These are phyloP conservation scores for Tubosaeta sp. DNA, from an alignment of 768 basidiomycete species.

Conservation along the genomic window DNA sequence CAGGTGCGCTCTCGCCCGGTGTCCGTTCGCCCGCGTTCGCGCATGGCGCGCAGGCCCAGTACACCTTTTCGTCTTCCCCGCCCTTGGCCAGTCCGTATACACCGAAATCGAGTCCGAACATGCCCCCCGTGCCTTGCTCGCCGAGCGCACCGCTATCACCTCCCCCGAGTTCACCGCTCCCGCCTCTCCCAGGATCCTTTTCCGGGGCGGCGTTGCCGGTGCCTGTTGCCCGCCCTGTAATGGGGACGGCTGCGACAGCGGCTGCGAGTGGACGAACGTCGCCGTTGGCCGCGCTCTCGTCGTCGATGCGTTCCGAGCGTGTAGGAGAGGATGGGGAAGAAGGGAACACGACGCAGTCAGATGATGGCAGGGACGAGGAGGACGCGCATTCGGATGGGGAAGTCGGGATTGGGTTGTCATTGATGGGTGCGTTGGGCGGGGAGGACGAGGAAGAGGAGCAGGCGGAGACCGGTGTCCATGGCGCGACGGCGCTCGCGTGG, in stretches of 20 bases:
- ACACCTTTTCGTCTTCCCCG: conserved; percentile 12
- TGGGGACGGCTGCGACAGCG: conserved; percentile 6
- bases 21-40: conserved; percentile 21
- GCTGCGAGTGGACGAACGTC: conserved; percentile 17
- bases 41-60: conserved; percentile 8
- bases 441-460: conserved; percentile 20
- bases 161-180: conserved; percentile 20
- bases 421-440: conserved; percentile 49
- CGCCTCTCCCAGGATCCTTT: conserved; percentile 15
- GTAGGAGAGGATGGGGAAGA: conserved; percentile 2
- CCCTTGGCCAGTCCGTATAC: conserved; percentile 1
- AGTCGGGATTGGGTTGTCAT: conserved; percentile 63
- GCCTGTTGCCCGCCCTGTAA: not conserved
- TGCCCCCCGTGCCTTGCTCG: conserved; percentile 1
- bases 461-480: conserved; percentile 1
- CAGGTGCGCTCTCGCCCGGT: conserved; percentile 18
- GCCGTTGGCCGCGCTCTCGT: conserved; percentile 10
- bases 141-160: conserved; percentile 16
- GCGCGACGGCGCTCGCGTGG: conserved; percentile 22
- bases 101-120: not conserved
- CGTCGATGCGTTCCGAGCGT: conserved; percentile 9
- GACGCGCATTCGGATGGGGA: conserved; percentile 52
- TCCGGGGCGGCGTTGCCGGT: not conserved
- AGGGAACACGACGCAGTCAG: conserved; percentile 16
- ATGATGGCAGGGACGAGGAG: conserved; percentile 9